Percentiles rank a stretch among this genome's conserved stretches.
Conservation (phyloP, 2,329 filamentous ascomycete genomes). For the Emericellopsis cladophorae region DNA sequence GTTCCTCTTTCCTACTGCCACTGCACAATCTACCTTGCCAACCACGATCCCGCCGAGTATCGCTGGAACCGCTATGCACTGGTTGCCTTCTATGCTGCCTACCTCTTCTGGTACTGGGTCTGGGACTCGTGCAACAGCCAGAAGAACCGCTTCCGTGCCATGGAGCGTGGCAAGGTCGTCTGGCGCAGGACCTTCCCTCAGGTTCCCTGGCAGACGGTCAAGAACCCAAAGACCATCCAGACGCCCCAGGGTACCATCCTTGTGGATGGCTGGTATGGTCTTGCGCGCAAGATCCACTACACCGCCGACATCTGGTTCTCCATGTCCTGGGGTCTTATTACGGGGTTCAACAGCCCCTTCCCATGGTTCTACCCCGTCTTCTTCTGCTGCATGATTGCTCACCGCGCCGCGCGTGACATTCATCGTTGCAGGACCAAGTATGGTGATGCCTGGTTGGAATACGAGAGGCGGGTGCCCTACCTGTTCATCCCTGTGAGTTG, state of each 20-base stretch:
- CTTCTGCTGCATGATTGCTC: conserved; percentile 70
- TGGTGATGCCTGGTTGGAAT: conserved; percentile 69
- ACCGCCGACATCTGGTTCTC: conserved; percentile 36
- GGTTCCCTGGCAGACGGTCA: conserved; percentile 73
- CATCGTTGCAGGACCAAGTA: conserved; percentile 68
- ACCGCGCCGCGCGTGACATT: conserved; percentile 67
- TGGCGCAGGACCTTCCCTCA: conserved; percentile 76
- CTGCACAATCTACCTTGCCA: conserved; percentile 81
- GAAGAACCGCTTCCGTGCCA: conserved; percentile 82
- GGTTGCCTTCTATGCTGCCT: conserved; percentile 50
- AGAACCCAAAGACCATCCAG: conserved; percentile 69
- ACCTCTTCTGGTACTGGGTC: conserved; percentile 77
- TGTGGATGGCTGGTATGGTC: conserved; percentile 74
- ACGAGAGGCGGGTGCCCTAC: conserved; percentile 67
- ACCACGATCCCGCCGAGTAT: conserved; percentile 67
- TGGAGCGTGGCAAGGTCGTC: conserved; percentile 59
- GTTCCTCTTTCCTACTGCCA: conserved; percentile 89
- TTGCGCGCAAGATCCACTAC: conserved; percentile 52
- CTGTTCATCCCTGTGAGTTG: conserved; percentile 61
- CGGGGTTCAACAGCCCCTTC: conserved; percentile 55
- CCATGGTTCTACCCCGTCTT: conserved; percentile 88
- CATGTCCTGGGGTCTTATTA: conserved; percentile 36
- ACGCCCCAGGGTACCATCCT: conserved; percentile 64
- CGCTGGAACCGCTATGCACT: conserved; percentile 61
- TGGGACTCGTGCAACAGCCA: conserved; percentile 90